Conservation (phyloP, 2,329 filamentous ascomycete genomes). For the Alternaria alternata region DNA sequence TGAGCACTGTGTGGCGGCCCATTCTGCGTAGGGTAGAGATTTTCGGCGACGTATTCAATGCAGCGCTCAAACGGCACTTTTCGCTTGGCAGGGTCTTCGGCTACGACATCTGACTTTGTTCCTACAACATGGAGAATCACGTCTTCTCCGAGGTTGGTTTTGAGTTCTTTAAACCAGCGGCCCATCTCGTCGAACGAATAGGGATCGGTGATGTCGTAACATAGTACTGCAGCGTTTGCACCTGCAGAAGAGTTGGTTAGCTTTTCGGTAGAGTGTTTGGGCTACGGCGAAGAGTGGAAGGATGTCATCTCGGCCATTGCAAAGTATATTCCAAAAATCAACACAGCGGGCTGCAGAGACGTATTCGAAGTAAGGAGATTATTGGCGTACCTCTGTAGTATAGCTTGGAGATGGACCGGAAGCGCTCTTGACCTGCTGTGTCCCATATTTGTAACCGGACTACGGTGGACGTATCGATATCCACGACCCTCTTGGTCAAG, state of each 20-base stretch:
- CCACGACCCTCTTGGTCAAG: constrained; percentile 72
- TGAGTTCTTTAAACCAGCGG: constrained; percentile 85
- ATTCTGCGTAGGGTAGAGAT: constrained; percentile 75
- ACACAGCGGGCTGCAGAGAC: not conserved
- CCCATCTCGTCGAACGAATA: constrained; percentile 91
- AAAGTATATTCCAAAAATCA: not conserved
- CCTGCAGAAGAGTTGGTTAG: constrained; percentile 55
- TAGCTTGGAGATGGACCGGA: constrained; percentile 90
- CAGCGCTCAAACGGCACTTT: constrained; percentile 94
- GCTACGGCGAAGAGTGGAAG: not conserved
- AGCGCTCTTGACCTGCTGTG: constrained; percentile 93
- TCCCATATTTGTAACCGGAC: constrained; percentile 98
- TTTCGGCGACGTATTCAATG: constrained; percentile 94
- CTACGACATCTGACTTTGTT: constrained; percentile 80
- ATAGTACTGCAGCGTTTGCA: constrained; percentile 91
- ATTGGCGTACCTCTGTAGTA: constrained; percentile 75
- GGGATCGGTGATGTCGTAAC: constrained; percentile 91
- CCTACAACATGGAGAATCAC: constrained; percentile 94
- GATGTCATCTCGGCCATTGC: not conserved
- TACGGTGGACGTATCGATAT: constrained; percentile 83
- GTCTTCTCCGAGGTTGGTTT: constrained; percentile 76
- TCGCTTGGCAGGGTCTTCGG: constrained; percentile 77
- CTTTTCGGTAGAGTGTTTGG: not conserved
- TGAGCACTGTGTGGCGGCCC: constrained; percentile 29
- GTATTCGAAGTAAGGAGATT: constrained; percentile 7